Evolutionary conservation across 805 yeast species (phyloP).

Genomic region (Spencermartinsiella europaea): DNA sequence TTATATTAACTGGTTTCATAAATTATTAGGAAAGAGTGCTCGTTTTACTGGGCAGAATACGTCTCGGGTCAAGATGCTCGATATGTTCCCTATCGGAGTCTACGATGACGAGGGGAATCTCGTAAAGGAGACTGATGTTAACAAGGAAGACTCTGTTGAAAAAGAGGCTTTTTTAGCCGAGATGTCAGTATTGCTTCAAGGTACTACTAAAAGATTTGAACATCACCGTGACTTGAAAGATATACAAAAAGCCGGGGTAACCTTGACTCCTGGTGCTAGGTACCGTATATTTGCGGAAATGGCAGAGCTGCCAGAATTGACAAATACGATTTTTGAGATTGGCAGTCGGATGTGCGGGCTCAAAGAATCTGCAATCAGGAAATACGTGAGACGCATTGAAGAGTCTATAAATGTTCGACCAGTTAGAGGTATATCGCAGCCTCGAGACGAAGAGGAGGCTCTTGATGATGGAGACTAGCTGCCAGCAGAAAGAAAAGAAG

Average conservation of each 20-base stretch:
- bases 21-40: constrained; percentile 14
- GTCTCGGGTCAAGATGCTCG: constrained; percentile 14
- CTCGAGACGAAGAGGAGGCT: no score
- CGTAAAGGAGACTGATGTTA: not conserved
- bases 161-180: constrained; percentile 3
- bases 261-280: constrained; percentile 8
- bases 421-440: no score
- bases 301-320: constrained; percentile 1
- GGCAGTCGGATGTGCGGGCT: constrained; percentile 12
- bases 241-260: not conserved
- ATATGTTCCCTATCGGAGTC: constrained; percentile 23
- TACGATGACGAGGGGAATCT: constrained; percentile 7
- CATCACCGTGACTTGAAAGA: not conserved
- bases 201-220: constrained; percentile 1
- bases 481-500: no score
- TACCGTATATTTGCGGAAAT: constrained; percentile 1
- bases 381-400: constrained; percentile 2
- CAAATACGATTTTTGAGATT: constrained; percentile 5
- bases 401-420: not conserved
- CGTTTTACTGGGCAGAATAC: not conserved
- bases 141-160: not conserved
- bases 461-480: no score
- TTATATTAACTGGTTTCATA: constrained; percentile 49
- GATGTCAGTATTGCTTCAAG: constrained; percentile 8
- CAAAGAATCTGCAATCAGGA: constrained; percentile 4